phyloP scores from a whole-genome alignment of 352 stramenopile genomes.

The Salisapilia sapeloensis region DNA sequence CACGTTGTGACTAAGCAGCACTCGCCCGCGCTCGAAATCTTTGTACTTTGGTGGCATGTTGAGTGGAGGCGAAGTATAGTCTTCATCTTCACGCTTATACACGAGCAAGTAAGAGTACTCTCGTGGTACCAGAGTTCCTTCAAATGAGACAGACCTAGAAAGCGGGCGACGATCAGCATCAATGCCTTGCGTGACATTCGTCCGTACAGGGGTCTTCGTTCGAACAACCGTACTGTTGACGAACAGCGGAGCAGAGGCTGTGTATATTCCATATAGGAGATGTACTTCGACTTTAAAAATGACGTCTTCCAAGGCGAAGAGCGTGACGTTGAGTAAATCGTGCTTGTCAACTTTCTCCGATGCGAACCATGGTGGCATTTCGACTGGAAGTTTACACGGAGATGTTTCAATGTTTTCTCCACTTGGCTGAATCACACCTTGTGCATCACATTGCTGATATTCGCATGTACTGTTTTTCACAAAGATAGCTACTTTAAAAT shows the following conservation, averaged over 20 bases:
- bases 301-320: slow-evolving; percentile 91
- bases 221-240: slow-evolving; percentile 80
- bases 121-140: slow-evolving; percentile 45
- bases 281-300: slow-evolving; percentile 92
- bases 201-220: slow-evolving; percentile 56
- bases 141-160: slow-evolving; percentile 73
- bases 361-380: slow-evolving; percentile 85
- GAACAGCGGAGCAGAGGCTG: slow-evolving; percentile 79
- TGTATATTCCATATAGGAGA: slow-evolving; percentile 87
- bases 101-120: slow-evolving; percentile 86
- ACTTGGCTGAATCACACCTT: slow-evolving; percentile 26
- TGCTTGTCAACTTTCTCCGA: slow-evolving; percentile 85
- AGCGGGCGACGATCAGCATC: slow-evolving; percentile 43
- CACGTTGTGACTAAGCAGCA: slow-evolving; percentile 89
- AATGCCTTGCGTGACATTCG: slow-evolving; percentile 54
- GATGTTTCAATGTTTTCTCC: slow-evolving; percentile 68
- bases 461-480: slow-evolving; percentile 87
- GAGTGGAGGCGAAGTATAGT: slow-evolving; percentile 63
- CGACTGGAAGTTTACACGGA: slow-evolving; percentile 83
- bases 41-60: slow-evolving; percentile 92
- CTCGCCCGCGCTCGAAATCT: slow-evolving; percentile 83
- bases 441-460: slow-evolving; percentile 65
- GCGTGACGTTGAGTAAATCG: slow-evolving; percentile 86
- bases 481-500: slow-evolving; percentile 93
- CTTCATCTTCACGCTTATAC: slow-evolving; percentile 47